Evolutionary conservation across 2,329 filamentous ascomycete species (phyloP).

Genomic region (Paecilomyces niveus): DNA sequence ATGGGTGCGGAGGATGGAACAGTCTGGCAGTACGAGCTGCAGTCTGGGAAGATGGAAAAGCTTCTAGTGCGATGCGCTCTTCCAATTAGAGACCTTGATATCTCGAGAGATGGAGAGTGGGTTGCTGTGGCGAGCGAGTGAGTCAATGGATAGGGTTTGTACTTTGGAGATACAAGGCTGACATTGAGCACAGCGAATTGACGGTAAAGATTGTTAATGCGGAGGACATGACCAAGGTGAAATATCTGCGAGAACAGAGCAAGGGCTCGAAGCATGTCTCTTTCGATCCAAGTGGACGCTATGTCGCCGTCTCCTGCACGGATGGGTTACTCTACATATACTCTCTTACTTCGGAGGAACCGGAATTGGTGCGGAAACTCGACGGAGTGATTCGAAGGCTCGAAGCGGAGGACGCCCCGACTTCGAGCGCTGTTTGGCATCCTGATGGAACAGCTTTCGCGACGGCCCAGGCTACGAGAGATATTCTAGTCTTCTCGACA

Average conservation of each 20-base stretch:
- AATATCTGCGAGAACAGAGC: conserved; percentile 73
- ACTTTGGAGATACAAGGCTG: not conserved
- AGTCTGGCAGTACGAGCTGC: conserved; percentile 87
- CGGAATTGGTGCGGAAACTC: conserved; percentile 73
- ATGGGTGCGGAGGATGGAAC: conserved; percentile 90
- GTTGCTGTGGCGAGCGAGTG: conserved; percentile 91
- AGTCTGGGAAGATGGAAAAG: conserved; percentile 61
- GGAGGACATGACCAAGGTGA: conserved; percentile 66
- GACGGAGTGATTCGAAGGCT: conserved; percentile 76
- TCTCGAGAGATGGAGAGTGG: conserved; percentile 78
- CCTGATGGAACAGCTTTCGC: conserved; percentile 91
- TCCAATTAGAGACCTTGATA: conserved; percentile 75
- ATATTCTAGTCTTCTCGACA: conserved; percentile 81
- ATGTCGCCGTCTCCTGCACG: conserved; percentile 73
- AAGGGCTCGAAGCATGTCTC: conserved; percentile 87
- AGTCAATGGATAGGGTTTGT: conserved; percentile 17
- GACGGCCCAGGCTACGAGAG: conserved; percentile 70
- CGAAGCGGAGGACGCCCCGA: conserved; percentile 70
- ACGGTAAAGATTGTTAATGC: conserved; percentile 84
- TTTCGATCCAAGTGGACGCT: conserved; percentile 73
- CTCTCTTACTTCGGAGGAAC: conserved; percentile 68
- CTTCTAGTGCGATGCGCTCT: conserved; percentile 79
- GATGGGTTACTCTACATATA: conserved; percentile 91
- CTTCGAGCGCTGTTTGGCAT: conserved; percentile 76
- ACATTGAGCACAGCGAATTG: conserved; percentile 57